Base-by-base conservation (phyloP, 2,329 filamentous ascomycete genomes). In the Shiraia sp. region DNA sequence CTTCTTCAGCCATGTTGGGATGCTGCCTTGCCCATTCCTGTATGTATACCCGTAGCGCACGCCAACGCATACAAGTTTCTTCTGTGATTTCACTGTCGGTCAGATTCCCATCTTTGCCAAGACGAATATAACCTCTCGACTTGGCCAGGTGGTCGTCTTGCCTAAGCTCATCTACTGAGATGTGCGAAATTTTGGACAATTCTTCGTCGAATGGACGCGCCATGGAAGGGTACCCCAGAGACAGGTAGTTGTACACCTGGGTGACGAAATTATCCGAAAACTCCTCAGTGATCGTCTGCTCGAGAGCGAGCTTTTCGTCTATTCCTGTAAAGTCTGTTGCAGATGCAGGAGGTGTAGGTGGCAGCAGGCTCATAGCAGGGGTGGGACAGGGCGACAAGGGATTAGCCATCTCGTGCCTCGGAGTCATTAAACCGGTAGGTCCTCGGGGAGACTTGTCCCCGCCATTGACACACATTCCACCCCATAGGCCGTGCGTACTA, bases 171-270 rank as follows among this genome's bases (percentile, higher is more conserved):
- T 78, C 74, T 6, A 92, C 63, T 1, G 80, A 65, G 6, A 95
- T 83, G 8, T 79, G 77, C 23, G 85, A 87, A 42, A 96, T 95
- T 64, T 87, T 89, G 55, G 85, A 82, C 14, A 97, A 76, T 73
- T 97, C 92, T 9, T 85, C 80, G 62, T 97, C 92, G 61, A 88
- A 97, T 26, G 82, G 79, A 15, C 86, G 82, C 9, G 91, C 92
- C 59, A 90, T 83, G 24, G 88, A 85, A 3, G 92, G 91, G 67
- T 96, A 96, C 4, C 92, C 92, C 4, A 97, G 79, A 0, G 90
- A 95, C 12, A 97, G 78, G 69, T 97, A 97, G 69, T 97, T 96
- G 78, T 95, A 97, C 6, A 97, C 91, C 69, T 97, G 92, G 0
- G 91, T 96, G 41, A 96, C 83, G 65, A 96, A 96, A 3, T 77